Evolutionary conservation across 768 basidiomycete genomes (phyloP).

Genomic region (Tylopilus sp.): DNA sequence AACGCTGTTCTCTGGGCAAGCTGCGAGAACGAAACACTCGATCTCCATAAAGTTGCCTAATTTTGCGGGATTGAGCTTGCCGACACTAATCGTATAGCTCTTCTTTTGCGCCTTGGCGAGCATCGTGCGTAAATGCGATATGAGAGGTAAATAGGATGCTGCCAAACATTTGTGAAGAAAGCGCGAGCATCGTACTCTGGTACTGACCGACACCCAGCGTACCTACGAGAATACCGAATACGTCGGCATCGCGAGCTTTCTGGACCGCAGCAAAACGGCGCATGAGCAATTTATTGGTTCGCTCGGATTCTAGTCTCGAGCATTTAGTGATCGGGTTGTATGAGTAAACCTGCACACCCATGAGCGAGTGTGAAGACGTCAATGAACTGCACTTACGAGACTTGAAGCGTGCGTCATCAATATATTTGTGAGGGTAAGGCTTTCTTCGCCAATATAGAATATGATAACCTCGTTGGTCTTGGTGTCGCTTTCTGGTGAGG

Average conservation of each 20-base stretch:
- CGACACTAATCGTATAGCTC: constrained; percentile 91
- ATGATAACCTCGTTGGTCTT: constrained; percentile 24
- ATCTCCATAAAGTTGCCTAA: constrained; percentile 95
- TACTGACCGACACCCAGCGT: constrained; percentile 82
- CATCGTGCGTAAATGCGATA: constrained; percentile 72
- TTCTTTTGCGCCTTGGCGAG: constrained; percentile 75
- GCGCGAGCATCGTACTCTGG: not conserved
- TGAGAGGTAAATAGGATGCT: constrained; percentile 86
- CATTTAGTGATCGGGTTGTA: constrained; percentile 60
- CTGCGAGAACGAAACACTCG: constrained; percentile 92
- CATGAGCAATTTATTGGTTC: constrained; percentile 84
- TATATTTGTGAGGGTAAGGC: constrained; percentile 76
- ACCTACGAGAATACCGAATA: constrained; percentile 93
- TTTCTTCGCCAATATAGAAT: constrained; percentile 75
- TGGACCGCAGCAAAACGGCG: constrained; percentile 85
- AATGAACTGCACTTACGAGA: constrained; percentile 40
- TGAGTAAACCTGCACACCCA: constrained; percentile 56
- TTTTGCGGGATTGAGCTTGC: constrained; percentile 92
- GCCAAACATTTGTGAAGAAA: not conserved
- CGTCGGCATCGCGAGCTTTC: constrained; percentile 86
- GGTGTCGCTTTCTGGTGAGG: not conserved
- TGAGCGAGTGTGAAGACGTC: not conserved
- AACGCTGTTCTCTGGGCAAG: constrained; percentile 90
- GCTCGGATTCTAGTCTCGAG: constrained; percentile 55
- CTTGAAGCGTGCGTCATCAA: constrained; percentile 75